Evolutionary conservation across 768 basidiomycete species (phyloP).

Genomic region (Suillus clintonianus): DNA sequence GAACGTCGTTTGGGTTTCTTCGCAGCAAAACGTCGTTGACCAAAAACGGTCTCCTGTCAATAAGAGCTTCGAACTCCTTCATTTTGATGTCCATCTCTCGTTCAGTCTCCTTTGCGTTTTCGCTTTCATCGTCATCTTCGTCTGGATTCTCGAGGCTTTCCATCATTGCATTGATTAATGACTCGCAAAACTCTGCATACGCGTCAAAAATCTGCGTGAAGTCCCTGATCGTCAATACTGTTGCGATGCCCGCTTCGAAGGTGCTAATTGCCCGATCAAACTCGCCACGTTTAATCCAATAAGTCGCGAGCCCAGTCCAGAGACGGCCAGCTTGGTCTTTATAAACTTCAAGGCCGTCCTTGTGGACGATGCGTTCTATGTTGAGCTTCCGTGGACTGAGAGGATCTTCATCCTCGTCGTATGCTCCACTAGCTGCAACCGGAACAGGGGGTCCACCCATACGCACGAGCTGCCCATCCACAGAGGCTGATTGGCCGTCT

Average conservation of each 20-base stretch:
- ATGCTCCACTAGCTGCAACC: conserved; percentile 52
- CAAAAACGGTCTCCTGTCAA: conserved; percentile 94
- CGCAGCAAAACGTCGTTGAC: conserved; percentile 93
- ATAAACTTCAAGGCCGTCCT: conserved; percentile 86
- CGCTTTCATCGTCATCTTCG: conserved; percentile 77
- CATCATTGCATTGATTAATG: conserved; percentile 89
- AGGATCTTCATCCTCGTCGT: conserved; percentile 87
- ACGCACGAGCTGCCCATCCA: conserved; percentile 66
- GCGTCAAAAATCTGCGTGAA: conserved; percentile 98
- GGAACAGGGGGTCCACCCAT: conserved; percentile 67
- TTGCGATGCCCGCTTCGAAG: conserved; percentile 84
- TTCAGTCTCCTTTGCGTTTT: conserved; percentile 76
- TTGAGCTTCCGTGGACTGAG: conserved; percentile 70
- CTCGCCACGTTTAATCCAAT: conserved; percentile 97
- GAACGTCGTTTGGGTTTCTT: conserved; percentile 95
- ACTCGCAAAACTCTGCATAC: conserved; percentile 92
- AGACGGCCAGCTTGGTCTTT: conserved; percentile 96
- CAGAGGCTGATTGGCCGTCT: conserved; percentile 40
- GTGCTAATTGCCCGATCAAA: conserved; percentile 88
- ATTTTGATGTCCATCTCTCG: conserved; percentile 83
- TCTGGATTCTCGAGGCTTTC: conserved; percentile 76
- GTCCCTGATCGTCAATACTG: conserved; percentile 90
- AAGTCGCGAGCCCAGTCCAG: conserved; percentile 96
- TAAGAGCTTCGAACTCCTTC: conserved; percentile 91
- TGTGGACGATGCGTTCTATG: conserved; percentile 80